phyloP scores from a whole-genome alignment of 1,284 basidiomycete genomes.

The Porodaedalea pini region DNA sequence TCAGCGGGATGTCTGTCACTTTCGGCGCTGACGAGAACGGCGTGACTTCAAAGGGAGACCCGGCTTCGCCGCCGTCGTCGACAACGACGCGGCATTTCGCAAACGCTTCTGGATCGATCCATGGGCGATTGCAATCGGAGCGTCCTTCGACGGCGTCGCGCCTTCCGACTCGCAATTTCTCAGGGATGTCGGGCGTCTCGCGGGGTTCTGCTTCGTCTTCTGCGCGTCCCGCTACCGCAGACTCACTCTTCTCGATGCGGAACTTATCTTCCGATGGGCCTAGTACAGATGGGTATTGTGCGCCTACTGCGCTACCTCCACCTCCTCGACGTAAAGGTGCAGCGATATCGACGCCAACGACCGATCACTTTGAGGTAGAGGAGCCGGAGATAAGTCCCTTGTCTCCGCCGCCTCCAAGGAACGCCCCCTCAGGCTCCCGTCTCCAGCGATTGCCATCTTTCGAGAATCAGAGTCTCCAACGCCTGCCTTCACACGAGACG shows the following conservation, averaged over 20 bases:
- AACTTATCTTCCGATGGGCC: background rate
- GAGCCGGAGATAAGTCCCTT: slow-evolving; percentile 15
- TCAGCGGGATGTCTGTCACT: slow-evolving; percentile 9
- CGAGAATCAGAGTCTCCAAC: slow-evolving; percentile 8
- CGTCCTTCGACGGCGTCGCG: slow-evolving; percentile 17
- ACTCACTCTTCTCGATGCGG: slow-evolving; percentile 1
- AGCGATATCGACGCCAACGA: slow-evolving; percentile 16
- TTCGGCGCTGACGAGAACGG: slow-evolving; percentile 11
- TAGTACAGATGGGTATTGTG: slow-evolving; percentile 27
- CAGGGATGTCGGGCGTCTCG: background rate
- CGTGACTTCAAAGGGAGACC: background rate
- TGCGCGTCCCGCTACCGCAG: slow-evolving; percentile 16
- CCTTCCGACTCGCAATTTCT: slow-evolving; percentile 12
- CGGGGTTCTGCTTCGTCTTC: background rate
- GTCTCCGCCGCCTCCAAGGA: slow-evolving; percentile 19
- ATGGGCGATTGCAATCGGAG: slow-evolving; percentile 11
- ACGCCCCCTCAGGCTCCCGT: slow-evolving; percentile 43
- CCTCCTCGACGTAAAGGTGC: slow-evolving; percentile 45
- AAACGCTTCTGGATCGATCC: slow-evolving; percentile 16
- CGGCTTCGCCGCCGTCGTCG: slow-evolving; percentile 4
- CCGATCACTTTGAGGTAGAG: slow-evolving; percentile 5
- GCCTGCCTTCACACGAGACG: slow-evolving; percentile 13
- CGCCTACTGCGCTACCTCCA: slow-evolving; percentile 54
- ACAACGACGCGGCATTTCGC: slow-evolving; percentile 15
- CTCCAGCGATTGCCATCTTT: slow-evolving; percentile 37